Evolutionary conservation across 2,329 filamentous ascomycete genomes (phyloP).

Genomic region (Elsinoe necatrix): DNA sequence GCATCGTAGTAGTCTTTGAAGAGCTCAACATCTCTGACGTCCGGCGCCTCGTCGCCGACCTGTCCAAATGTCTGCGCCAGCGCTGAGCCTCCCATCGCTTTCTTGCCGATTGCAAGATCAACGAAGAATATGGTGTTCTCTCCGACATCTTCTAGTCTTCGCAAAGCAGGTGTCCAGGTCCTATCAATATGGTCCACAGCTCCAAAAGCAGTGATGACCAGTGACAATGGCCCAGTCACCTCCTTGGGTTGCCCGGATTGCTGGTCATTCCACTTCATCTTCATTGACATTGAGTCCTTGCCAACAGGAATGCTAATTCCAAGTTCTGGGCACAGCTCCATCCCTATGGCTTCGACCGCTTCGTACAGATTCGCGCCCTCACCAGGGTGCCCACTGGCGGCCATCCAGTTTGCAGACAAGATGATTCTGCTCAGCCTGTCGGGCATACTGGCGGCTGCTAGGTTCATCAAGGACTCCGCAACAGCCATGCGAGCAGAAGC

Average conservation of each 20-base stretch:
- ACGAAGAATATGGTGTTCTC: constrained; percentile 85
- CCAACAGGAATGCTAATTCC: constrained; percentile 91
- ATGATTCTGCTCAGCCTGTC: constrained; percentile 71
- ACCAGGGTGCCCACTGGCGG: constrained; percentile 83
- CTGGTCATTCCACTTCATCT: constrained; percentile 82
- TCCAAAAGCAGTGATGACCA: constrained; percentile 85
- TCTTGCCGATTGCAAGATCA: constrained; percentile 72
- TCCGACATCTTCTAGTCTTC: constrained; percentile 75
- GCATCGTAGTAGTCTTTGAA: constrained; percentile 91
- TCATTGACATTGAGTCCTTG: constrained; percentile 99
- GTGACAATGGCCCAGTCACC: constrained; percentile 83
- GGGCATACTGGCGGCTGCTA: constrained; percentile 69
- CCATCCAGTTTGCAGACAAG: constrained; percentile 98
- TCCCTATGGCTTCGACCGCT: constrained; percentile 83
- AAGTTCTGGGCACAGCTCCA: constrained; percentile 85
- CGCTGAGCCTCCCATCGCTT: constrained; percentile 81
- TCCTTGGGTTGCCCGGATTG: constrained; percentile 61
- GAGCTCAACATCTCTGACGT: constrained; percentile 72
- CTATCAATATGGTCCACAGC: constrained; percentile 71
- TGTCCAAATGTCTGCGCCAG: constrained; percentile 83
- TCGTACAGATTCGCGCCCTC: constrained; percentile 90
- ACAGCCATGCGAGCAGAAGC: constrained; percentile 96
- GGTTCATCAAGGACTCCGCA: constrained; percentile 84
- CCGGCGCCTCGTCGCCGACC: constrained; percentile 74
- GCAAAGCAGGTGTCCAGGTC: constrained; percentile 90